phyloP scores from a whole-genome alignment of 371 early-diverging fungal species.

The Dichotomocladium elegans region DNA sequence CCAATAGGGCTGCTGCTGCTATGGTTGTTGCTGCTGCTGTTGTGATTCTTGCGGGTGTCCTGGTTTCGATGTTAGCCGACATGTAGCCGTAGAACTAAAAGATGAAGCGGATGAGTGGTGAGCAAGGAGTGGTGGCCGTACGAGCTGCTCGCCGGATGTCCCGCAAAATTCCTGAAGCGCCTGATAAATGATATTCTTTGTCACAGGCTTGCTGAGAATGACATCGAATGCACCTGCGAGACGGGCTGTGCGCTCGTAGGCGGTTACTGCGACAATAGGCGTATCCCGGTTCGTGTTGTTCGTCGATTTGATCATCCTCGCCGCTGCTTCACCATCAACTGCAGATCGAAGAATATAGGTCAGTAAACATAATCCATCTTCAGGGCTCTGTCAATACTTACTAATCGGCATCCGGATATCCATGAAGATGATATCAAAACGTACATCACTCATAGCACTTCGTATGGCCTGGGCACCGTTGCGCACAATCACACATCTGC shows the following conservation, averaged over 20 bases:
- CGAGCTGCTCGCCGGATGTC: background rate
- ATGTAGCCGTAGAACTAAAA: constrained; percentile 2
- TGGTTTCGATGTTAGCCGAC: too few relatives aligned
- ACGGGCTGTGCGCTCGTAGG: constrained; percentile 60
- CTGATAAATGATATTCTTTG: constrained; percentile 53
- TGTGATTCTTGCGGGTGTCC: too few relatives aligned
- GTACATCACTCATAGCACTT: constrained; percentile 81
- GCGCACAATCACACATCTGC: constrained; percentile 76
- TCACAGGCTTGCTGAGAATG: constrained; percentile 71
- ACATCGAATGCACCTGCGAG: constrained; percentile 65
- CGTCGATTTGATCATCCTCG: constrained; percentile 92
- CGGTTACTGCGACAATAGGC: constrained; percentile 72
- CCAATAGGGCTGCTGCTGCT: too few relatives aligned
- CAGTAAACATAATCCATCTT: background rate
- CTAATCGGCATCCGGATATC: constrained; percentile 91
- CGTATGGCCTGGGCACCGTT: constrained; percentile 92
- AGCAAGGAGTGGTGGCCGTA: constrained; percentile 8
- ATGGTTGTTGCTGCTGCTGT: too few relatives aligned
- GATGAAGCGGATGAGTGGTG: constrained; percentile 12
- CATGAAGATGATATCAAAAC: constrained; percentile 91
- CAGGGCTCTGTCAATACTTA: constrained; percentile 46
- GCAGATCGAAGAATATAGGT: constrained; percentile 10
- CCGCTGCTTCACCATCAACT: constrained; percentile 89
- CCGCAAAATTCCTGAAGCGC: constrained; percentile 44
- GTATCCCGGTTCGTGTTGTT: constrained; percentile 74